These are phyloP conservation scores for Mycena capillaripes DNA, from an alignment of 768 basidiomycete species.

Conservation along the genomic window DNA sequence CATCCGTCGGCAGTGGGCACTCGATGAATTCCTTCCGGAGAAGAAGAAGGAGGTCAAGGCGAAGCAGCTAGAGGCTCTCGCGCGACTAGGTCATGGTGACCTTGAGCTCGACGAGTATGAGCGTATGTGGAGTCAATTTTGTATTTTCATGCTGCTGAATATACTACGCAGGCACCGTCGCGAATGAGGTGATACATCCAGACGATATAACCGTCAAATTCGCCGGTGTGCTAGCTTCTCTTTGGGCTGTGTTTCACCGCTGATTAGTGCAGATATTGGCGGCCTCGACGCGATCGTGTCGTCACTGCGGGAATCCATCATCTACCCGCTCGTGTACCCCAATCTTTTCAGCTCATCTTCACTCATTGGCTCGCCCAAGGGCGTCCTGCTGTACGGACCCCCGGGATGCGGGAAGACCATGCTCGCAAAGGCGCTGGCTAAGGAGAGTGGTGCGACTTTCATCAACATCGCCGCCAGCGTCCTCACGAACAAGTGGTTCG, in stretches of 20 bases:
- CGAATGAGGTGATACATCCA: conserved; percentile 93
- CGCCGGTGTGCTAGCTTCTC: conserved; percentile 62
- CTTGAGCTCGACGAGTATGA: conserved; percentile 94
- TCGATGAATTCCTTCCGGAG: conserved; percentile 66
- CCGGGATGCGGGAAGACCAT: conserved; percentile 99
- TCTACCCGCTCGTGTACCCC: conserved; percentile 94
- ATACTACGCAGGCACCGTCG: conserved; percentile 76
- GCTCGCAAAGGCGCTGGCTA: conserved; percentile 98
- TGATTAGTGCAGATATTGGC: conserved; percentile 79
- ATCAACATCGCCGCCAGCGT: conserved; percentile 88
- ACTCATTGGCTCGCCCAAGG: conserved; percentile 93
- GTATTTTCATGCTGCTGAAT: conserved; percentile 9
- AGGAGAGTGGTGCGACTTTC: conserved; percentile 97
- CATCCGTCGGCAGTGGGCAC: conserved; percentile 67
- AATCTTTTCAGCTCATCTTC: conserved; percentile 87
- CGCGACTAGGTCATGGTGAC: conserved; percentile 77
- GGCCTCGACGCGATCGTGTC: conserved; percentile 93
- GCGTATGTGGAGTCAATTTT: conserved; percentile 59
- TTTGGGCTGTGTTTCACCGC: not conserved
- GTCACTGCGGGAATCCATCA: conserved; percentile 94
- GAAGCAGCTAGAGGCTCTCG: conserved; percentile 79
- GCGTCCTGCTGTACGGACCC: conserved; percentile 95
- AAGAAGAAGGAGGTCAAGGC: conserved; percentile 74
- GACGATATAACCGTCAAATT: conserved; percentile 88
- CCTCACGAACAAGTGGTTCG: conserved; percentile 87